Evolutionary conservation across 75 land plant species (phyloP).

Genomic region (Sequoiadendron giganteum): DNA sequence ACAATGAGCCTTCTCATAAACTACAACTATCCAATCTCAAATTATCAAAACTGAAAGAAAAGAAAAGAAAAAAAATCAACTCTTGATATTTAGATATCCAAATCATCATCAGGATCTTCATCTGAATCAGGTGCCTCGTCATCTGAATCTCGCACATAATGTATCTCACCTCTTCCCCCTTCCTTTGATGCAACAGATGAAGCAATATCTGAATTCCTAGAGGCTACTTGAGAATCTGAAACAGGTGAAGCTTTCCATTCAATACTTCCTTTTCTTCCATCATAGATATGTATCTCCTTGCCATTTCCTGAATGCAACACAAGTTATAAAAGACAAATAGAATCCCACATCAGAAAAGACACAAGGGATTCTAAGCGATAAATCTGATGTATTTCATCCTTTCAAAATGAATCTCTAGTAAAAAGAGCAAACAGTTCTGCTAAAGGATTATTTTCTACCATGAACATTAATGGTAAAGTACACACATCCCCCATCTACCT

Average conservation of each 20-base stretch:
- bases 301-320: slow-evolving; percentile 52
- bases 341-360: not conserved
- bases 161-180: slow-evolving; percentile 65
- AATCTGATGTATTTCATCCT: not conserved
- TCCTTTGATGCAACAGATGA: not conserved
- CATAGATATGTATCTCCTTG: slow-evolving; percentile 69
- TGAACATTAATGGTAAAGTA: not conserved
- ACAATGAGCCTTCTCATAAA: not conserved
- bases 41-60: not conserved
- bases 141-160: slow-evolving; percentile 93
- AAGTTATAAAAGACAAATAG: not conserved
- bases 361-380: not conserved
- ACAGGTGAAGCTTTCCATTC: not conserved
- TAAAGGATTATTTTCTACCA: not conserved
- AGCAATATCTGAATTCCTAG: not conserved
- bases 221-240: not conserved
- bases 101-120: slow-evolving; percentile 98
- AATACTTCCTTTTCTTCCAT: slow-evolving; percentile 49
- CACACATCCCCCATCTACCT: slow-evolving; percentile 34
- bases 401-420: not conserved
- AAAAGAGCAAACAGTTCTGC: not conserved
- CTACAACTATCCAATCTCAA: not conserved
- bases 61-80: too few species aligned
- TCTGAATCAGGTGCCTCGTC: slow-evolving; percentile 93
- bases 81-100: slow-evolving; percentile 59